Base-by-base conservation (phyloP, 805 yeast genomes). In the Cephaloascus fragrans region DNA sequence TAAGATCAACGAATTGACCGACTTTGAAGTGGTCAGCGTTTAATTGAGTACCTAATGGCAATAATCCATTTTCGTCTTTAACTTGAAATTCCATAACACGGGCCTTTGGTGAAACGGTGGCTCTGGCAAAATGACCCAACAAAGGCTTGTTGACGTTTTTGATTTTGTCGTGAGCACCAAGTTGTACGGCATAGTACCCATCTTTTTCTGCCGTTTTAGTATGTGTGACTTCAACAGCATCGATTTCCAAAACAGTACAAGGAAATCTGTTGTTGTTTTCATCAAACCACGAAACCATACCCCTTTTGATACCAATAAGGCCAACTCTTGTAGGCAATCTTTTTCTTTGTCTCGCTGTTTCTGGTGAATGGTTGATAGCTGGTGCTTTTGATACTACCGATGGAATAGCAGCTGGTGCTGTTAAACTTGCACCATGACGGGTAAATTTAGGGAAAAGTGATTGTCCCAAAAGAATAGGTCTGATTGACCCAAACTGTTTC, bases 241-340 rank as follows among this genome's bases (percentile, higher is more conserved):
- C 83, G 43, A 93, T 73, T 55, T 88, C 94, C 32, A 93, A 65
- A 6, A 93, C 83, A 3, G 98, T 93, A 37, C 94, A 93, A 2
- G 95, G 89, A 39, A 71, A 59, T 45, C 78, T 78, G 39, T 66
- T 68, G 12, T 69, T 69, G 29, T 62, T 61, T 20, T 73, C 71
- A 44, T 80, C 80, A 53, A 73, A 90, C 73, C 77, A 84, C 14
- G 93, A 77, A 37, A 88, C 78, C 96, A 90, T 90, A 15, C 97
- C 97, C 42, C 82, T 69, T 56, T 93, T 93, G 46, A 77, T 65
- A 1, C 94, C 95, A 20, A 90, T 62, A 17, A 86, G 64, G 10
- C 98, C 98, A 5, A 95, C 80, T 60, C 98, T 77, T 34, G 61
- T 57, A 20, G 87, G 77, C 28, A 90, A 67, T 57, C 79, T 72